Conservation (phyloP, 306 rosid genomes). For the Amphicarpaea edgeworthii region DNA sequence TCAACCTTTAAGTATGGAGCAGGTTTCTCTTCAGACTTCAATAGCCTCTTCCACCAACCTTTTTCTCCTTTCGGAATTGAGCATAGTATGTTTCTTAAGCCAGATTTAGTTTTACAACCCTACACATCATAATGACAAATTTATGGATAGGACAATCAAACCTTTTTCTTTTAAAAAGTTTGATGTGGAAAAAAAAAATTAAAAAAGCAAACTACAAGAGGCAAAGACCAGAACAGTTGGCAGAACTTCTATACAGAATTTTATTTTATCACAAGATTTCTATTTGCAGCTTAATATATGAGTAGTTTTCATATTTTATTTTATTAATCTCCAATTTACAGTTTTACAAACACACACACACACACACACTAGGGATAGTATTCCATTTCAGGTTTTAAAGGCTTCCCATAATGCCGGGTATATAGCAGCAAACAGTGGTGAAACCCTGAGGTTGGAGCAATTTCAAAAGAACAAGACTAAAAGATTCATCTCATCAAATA, state of each 20-base stretch:
- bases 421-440: neutral
- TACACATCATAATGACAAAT: constrained; percentile 41
- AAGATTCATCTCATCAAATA: neutral
- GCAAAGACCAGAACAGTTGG: no score
- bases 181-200: no score
- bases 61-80: constrained; percentile 76
- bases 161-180: constrained; percentile 15
- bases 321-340: no score
- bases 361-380: neutral
- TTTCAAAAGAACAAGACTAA: neutral
- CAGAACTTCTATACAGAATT: no score
- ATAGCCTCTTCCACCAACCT: constrained; percentile 86
- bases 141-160: constrained; percentile 18
- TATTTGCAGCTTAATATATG: no score
- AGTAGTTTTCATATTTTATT: no score
- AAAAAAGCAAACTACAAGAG: no score
- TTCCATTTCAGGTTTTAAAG: constrained; percentile 12
- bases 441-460: constrained; percentile 7
- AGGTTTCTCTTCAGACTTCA: constrained; percentile 83
- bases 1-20: constrained; percentile 89
- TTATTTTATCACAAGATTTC: no score
- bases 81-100: constrained; percentile 81
- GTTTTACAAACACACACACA: no score
- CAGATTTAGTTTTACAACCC: constrained; percentile 75
- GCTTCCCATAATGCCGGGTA: neutral